These are phyloP conservation scores for Pseudogymnoascus sp. DNA, from an alignment of 2,329 filamentous ascomycete genomes.

Conservation along the genomic window DNA sequence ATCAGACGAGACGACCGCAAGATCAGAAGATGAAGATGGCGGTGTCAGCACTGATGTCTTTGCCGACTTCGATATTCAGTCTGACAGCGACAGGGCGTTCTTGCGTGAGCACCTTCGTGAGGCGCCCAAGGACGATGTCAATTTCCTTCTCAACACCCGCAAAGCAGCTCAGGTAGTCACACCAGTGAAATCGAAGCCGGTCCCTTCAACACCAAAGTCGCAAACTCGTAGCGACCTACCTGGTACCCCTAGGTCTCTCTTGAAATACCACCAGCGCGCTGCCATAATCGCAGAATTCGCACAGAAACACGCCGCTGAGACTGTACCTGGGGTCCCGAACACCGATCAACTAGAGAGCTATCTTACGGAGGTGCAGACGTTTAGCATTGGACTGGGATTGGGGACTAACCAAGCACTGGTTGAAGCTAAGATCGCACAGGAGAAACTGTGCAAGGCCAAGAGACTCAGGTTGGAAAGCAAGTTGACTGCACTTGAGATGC, in stretches of 20 bases:
- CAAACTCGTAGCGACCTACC: not conserved
- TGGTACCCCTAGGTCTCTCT: not conserved
- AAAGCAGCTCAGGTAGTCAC: not conserved
- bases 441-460: not conserved
- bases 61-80: not conserved
- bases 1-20: not conserved
- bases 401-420: not conserved
- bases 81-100: not conserved
- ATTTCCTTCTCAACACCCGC: not conserved
- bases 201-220: not conserved
- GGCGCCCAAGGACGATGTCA: slow-evolving; percentile 2
- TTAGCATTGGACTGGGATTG: not conserved
- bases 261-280: slow-evolving; percentile 1
- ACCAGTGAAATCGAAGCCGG: not conserved
- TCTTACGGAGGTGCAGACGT: not conserved
- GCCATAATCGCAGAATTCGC: not conserved
- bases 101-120: not conserved
- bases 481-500: not conserved
- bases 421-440: not conserved
- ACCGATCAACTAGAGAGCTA: not conserved
- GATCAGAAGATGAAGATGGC: not conserved
- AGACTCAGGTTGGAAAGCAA: not conserved
- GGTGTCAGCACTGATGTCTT: not conserved
- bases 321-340: not conserved
- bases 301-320: not conserved